Evolutionary conservation across 805 yeast species (phyloP), one percentile per base, ranked within the genome.

Genomic region (Metschnikowia reukaufii): DNA sequence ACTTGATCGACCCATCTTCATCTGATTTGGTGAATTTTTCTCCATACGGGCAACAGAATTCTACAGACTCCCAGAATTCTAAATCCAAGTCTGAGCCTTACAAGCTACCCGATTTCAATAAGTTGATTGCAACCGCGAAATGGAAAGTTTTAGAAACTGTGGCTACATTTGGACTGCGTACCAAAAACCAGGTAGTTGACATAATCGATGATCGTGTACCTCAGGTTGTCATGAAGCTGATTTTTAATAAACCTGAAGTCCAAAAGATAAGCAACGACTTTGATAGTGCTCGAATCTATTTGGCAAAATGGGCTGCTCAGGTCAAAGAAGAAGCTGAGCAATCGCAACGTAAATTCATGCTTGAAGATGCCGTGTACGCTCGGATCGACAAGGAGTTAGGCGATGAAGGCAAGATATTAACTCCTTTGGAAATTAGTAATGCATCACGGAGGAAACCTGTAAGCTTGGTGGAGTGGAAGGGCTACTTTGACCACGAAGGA

Each of bases 241-340:
- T 92, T 36, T 25, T 47, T 34, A 77, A 73, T 46, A 83, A 84
- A 52, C 94, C 96, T 0, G 96, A 88, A 57, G 96, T 92, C 10
- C 78, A 76, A 57, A 80, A 77, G 46, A 79, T 92, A 20, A 88
- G 94, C 48, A 87, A 88, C 52, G 98, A 92, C 52, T 94, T 91
- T 62, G 98, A 91, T 60, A 83, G 92, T 42, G 98, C 98, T 0
- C 78, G 91, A 44, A 86, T 90, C 4, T 92, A 89, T 63, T 72
- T 92, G 49, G 98, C 98, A 4, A 91, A 90, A 68, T 94, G 98
- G 98, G 97, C 98, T 0, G 77, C 88, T 56, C 88, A 88, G 23
- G 94, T 94, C 8, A 94, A 92, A 57, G 91, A 90, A 57, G 96
- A 92, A 63, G 94, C 96, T 1, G 90, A 72, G 49, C 64, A 82